A percentile compares a stretch with the other conserved stretches of the same genome.
phyloP scores from a whole-genome alignment of 2,329 filamentous ascomycete genomes.

The Aspergillus sp. region DNA sequence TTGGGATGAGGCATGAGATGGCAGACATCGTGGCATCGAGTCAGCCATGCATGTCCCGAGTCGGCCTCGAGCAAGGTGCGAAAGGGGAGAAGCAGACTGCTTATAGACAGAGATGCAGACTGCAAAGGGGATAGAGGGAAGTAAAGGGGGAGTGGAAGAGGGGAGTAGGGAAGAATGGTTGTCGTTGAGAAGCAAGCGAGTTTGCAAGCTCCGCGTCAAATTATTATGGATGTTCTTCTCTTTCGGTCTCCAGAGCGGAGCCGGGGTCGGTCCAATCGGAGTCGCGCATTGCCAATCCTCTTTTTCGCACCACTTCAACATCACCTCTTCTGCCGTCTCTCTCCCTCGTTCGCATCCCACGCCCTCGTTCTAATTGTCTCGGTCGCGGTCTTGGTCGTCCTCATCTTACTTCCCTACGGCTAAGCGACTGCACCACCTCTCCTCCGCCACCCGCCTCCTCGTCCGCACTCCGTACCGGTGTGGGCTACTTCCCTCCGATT shows the following conservation, averaged over 20 bases:
- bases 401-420: background rate
- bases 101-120: too few species aligned
- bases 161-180: background rate
- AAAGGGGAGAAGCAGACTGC: constrained; percentile 6
- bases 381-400: background rate
- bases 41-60: constrained; percentile 33
- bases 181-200: background rate
- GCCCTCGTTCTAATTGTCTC: background rate
- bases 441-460: background rate
- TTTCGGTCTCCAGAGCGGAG: constrained; percentile 25
- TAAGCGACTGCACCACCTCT: background rate
- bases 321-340: background rate
- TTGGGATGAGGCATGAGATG: constrained; percentile 63
- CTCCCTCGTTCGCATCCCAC: background rate
- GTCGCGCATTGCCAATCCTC: constrained; percentile 31
- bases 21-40: constrained; percentile 56
- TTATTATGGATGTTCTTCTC: constrained; percentile 13
- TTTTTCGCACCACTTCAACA: constrained; percentile 30
- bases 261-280: constrained; percentile 35
- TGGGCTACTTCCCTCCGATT: constrained; percentile 3
- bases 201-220: constrained; percentile 14
- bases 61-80: constrained; percentile 19
- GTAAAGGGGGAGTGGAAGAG: background rate
- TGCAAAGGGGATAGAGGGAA: background rate
- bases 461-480: background rate